These are phyloP conservation scores for Colletotrichum destructivum DNA, from an alignment of 2,329 filamentous ascomycete genomes.

Conservation along the genomic window DNA sequence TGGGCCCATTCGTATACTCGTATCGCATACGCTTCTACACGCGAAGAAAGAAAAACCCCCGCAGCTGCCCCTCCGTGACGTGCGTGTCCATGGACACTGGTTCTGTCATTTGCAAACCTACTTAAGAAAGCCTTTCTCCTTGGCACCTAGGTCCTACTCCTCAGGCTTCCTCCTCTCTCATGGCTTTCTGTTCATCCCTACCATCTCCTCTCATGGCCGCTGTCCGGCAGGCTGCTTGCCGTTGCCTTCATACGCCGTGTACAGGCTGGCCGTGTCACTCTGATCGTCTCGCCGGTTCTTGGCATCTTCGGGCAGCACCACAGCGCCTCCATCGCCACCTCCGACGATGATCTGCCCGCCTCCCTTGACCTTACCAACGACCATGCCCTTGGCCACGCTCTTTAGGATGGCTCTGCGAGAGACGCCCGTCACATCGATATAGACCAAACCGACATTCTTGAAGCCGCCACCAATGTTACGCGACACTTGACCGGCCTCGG, in stretches of 20 bases:
- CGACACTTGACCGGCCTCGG: slow-evolving; percentile 86
- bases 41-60: neutral
- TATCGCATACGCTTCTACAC: slow-evolving; percentile 4
- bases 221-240: slow-evolving; percentile 51
- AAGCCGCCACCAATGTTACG: slow-evolving; percentile 85
- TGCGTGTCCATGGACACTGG: slow-evolving; percentile 4
- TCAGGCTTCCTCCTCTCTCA: neutral
- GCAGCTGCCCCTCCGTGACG: neutral
- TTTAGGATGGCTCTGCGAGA: slow-evolving; percentile 92
- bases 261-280: slow-evolving; percentile 48
- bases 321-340: slow-evolving; percentile 65
- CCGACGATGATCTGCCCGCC: slow-evolving; percentile 83
- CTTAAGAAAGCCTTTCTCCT: neutral
- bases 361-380: slow-evolving; percentile 83
- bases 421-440: slow-evolving; percentile 96
- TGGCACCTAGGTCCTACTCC: too few species aligned
- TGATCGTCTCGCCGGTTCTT: slow-evolving; percentile 41
- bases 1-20: slow-evolving; percentile 1
- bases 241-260: slow-evolving; percentile 48
- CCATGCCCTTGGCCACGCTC: slow-evolving; percentile 96
- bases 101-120: neutral
- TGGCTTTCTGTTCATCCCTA: neutral
- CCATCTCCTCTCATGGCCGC: slow-evolving; percentile 15
- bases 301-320: slow-evolving; percentile 44
- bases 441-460: slow-evolving; percentile 97